Percentiles rank a stretch among this genome's conserved stretches.
Conservation (phyloP, 352 stramenopile species). For the Phytophthora melonis region DNA sequence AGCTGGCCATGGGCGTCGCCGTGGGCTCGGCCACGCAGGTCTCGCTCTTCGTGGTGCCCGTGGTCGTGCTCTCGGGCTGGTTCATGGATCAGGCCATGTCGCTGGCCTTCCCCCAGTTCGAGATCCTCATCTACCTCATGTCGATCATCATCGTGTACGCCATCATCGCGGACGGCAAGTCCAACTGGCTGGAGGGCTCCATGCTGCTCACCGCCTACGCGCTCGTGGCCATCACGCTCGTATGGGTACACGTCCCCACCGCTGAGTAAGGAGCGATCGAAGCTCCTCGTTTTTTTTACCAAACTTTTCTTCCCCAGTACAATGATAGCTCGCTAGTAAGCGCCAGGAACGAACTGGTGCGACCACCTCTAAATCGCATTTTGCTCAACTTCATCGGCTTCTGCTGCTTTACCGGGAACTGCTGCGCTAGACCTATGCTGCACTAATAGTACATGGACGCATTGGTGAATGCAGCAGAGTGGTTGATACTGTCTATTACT, state of each 20-base stretch:
- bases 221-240: slow-evolving; percentile 86
- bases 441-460: no score
- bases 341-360: slow-evolving; percentile 36
- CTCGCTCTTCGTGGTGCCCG: slow-evolving; percentile 96
- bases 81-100: slow-evolving; percentile 94
- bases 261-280: slow-evolving; percentile 40
- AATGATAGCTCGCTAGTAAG: slow-evolving; percentile 32
- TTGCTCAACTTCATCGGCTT: slow-evolving; percentile 1
- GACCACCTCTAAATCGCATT: slow-evolving; percentile 26
- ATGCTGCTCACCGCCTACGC: slow-evolving; percentile 93
- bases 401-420: not conserved
- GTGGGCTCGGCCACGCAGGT: slow-evolving; percentile 98
- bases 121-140: slow-evolving; percentile 97
- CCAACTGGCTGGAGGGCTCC: slow-evolving; percentile 93
- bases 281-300: slow-evolving; percentile 20
- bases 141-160: slow-evolving; percentile 96
- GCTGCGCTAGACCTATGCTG: no score
- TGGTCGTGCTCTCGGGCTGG: slow-evolving; percentile 96
- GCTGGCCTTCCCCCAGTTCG: slow-evolving; percentile 96
- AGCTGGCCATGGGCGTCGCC: slow-evolving; percentile 98
- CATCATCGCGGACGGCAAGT: slow-evolving; percentile 92
- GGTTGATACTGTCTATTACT: not conserved
- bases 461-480: no score
- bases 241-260: slow-evolving; percentile 80
- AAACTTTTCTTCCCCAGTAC: slow-evolving; percentile 14